Conservation (phyloP, 768 basidiomycete genomes). For the Kwoniella mangroviensis region DNA sequence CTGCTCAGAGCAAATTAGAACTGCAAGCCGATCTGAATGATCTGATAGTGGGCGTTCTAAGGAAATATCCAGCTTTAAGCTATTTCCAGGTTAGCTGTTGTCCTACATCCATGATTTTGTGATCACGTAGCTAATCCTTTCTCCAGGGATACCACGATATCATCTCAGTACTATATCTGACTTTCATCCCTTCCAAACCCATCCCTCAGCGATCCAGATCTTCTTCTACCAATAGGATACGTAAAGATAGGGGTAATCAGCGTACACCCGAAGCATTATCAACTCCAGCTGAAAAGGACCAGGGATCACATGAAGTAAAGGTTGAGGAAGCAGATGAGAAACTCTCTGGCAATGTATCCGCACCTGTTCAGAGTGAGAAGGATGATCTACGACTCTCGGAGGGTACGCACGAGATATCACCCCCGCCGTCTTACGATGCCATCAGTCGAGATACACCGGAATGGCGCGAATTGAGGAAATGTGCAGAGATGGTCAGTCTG, state of each 20-base stretch:
- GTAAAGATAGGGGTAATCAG: constrained; percentile 2
- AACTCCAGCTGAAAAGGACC: background rate
- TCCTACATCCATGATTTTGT: background rate
- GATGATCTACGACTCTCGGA: background rate
- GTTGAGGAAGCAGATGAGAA: constrained; percentile 1
- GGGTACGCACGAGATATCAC: background rate
- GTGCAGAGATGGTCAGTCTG: constrained; percentile 72
- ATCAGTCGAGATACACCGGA: constrained; percentile 27
- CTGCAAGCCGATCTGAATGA: constrained; percentile 72
- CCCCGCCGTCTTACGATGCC: constrained; percentile 6
- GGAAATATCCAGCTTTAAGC: constrained; percentile 70
- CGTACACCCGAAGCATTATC: background rate
- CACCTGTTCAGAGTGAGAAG: background rate
- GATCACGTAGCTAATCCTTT: background rate
- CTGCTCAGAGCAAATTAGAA: constrained; percentile 56
- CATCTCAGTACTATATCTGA: constrained; percentile 69
- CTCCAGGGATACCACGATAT: constrained; percentile 89
- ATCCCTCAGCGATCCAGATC: constrained; percentile 12
- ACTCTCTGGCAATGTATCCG: background rate
- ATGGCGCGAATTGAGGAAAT: constrained; percentile 43
- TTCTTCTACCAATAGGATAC: constrained; percentile 16
- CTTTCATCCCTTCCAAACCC: constrained; percentile 45
- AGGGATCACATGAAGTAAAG: background rate
- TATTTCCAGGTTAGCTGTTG: constrained; percentile 74
- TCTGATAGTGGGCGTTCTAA: constrained; percentile 75